These are phyloP conservation scores for Silene vulgaris DNA, from an alignment of 179 eudicot genomes.

Conservation along the genomic window DNA sequence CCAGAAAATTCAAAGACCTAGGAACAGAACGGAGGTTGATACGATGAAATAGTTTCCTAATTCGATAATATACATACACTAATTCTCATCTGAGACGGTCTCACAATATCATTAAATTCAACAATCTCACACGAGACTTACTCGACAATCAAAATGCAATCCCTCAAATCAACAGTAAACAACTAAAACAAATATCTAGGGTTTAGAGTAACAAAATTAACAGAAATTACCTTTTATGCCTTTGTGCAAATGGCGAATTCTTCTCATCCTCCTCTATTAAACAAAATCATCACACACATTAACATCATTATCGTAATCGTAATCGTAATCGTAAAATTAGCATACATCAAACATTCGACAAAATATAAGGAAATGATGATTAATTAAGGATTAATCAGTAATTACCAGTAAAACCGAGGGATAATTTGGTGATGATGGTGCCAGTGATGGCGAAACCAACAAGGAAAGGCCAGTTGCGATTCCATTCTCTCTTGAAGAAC, in stretches of 20 bases:
- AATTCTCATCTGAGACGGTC: no score
- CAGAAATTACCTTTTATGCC: slow-evolving; percentile 45
- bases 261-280: slow-evolving; percentile 63
- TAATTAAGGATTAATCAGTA: no score
- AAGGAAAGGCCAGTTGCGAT: slow-evolving; percentile 66
- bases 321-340: neutral
- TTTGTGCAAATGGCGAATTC: slow-evolving; percentile 58
- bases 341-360: neutral
- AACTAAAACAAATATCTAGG: slow-evolving; percentile 20
- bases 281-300: neutral
- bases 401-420: slow-evolving; percentile 55
- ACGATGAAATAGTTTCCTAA: no score
- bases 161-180: neutral
- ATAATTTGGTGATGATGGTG: slow-evolving; percentile 51
- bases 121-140: neutral
- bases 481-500: slow-evolving; percentile 65
- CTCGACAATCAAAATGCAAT: neutral
- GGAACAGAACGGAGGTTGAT: no score
- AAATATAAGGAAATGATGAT: neutral
- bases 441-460: slow-evolving; percentile 61
- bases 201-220: slow-evolving; percentile 7
- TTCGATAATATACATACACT: no score
- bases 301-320: neutral
- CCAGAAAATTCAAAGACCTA: no score
- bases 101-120: no score